A percentile compares a stretch with the other conserved stretches of the same genome.
Evolutionary conservation across 2,329 filamentous ascomycete genomes (phyloP).

Genomic region (Arthroderma sp.): DNA sequence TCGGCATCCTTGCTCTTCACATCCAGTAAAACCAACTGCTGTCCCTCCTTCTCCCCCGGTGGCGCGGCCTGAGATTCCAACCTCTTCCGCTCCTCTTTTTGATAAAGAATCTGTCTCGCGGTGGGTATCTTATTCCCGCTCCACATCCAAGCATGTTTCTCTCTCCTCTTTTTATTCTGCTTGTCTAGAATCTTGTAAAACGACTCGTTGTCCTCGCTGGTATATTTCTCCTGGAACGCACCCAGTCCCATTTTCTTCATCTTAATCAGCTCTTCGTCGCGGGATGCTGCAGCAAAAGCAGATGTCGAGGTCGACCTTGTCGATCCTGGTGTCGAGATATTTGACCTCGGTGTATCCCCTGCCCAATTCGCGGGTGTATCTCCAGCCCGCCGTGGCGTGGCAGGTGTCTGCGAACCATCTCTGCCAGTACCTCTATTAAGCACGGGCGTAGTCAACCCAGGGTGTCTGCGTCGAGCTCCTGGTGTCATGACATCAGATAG

Average conservation of each 20-base stretch:
- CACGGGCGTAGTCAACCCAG: conserved; percentile 23
- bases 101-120: conserved; percentile 46
- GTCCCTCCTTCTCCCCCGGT: conserved; percentile 45
- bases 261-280: conserved; percentile 39
- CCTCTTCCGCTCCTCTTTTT: conserved; percentile 49
- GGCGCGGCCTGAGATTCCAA: conserved; percentile 51
- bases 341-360: conserved; percentile 60
- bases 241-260: conserved; percentile 62
- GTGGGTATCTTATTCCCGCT: conserved; percentile 66
- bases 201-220: conserved; percentile 93
- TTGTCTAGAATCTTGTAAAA: conserved; percentile 87
- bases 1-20: conserved; percentile 30
- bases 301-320: conserved; percentile 24
- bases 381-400: conserved; percentile 1
- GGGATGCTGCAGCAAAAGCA: conserved; percentile 26
- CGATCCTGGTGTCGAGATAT: conserved; percentile 20
- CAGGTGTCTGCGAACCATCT: conserved; percentile 19
- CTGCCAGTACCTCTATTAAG: conserved; percentile 10
- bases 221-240: conserved; percentile 84
- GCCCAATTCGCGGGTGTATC: conserved; percentile 28
- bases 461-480: conserved; percentile 37
- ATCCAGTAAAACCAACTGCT: conserved; percentile 34
- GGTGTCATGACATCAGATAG: conserved; percentile 73
- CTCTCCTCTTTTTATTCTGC: conserved; percentile 70
- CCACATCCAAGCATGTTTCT: conserved; percentile 85